Conservation (phyloP, 495 filamentous ascomycete species). For the Aspergillus sclerotiicarbonarius region DNA sequence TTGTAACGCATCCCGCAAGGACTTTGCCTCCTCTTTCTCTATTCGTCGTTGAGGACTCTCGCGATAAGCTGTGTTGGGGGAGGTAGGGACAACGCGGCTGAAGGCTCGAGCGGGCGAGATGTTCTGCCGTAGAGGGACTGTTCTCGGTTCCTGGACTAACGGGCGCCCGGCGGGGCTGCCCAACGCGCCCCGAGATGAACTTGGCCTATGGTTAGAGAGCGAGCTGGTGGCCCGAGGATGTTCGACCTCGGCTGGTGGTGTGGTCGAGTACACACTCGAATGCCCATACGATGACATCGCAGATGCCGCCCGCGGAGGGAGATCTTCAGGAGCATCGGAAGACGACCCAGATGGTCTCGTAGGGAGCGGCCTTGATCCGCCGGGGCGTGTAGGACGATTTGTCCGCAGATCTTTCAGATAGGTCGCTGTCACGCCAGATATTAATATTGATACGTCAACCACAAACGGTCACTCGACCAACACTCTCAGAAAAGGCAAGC, state of each 20-base stretch:
- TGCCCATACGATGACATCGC: slow-evolving; percentile 41
- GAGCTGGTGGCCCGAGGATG: slow-evolving; percentile 48
- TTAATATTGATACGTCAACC: slow-evolving; percentile 14
- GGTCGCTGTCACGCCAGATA: slow-evolving; percentile 44
- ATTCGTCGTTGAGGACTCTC: slow-evolving; percentile 80
- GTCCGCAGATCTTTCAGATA: slow-evolving; percentile 80
- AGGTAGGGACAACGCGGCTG: slow-evolving; percentile 26
- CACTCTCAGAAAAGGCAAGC: slow-evolving; percentile 5
- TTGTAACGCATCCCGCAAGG: slow-evolving; percentile 75
- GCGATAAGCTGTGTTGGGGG: slow-evolving; percentile 64
- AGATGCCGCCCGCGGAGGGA: slow-evolving; percentile 46
- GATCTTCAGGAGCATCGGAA: slow-evolving; percentile 32
- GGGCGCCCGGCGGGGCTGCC: slow-evolving; percentile 40
- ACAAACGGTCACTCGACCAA: slow-evolving; percentile 9
- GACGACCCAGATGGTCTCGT: slow-evolving; percentile 36
- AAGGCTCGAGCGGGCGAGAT: slow-evolving; percentile 42
- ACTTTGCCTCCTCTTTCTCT: slow-evolving; percentile 80
- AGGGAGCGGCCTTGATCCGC: slow-evolving; percentile 77
- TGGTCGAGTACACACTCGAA: slow-evolving; percentile 16
- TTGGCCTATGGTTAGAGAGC: slow-evolving; percentile 48
- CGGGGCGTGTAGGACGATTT: slow-evolving; percentile 72
- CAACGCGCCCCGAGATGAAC: slow-evolving; percentile 33
- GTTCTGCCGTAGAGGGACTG: slow-evolving; percentile 36
- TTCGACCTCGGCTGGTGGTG: slow-evolving; percentile 18
- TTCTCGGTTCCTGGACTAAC: slow-evolving; percentile 42